Base-by-base conservation (phyloP, 2,329 filamentous ascomycete species). In the Phialophora tarda region DNA sequence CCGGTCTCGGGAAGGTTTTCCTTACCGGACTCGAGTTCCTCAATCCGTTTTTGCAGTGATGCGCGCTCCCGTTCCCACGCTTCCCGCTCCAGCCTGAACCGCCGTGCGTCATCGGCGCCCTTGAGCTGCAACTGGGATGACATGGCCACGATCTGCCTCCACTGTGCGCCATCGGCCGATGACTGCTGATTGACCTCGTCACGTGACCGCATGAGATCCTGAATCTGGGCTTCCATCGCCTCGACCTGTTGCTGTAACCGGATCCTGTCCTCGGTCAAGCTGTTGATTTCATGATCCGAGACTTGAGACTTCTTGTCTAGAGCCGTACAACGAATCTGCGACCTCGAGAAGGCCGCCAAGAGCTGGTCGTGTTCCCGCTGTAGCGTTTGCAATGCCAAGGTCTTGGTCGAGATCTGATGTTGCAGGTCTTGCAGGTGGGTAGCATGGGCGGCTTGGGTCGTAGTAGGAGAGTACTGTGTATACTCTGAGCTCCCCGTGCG, bases 341-440 rank as follows among this genome's bases (percentile, higher is more conserved):
- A 68, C 28, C 68, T 51, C 34, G 83, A 81, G 24, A 84, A 81
- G 28, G 83, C 84, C 23, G 83, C 79, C 3, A 86, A 78, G 3
- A 86, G 77, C 54, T 78, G 79, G 61, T 84, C 80, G 71, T 86
- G 83, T 73, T 86, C 84, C n/a, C 78, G 77, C 71, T 85, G 83
- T 6, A 86, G 76, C 1, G 82, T 84, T 66, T 84, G 81, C 24
- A 85, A 78, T 12, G 81, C 81, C 21, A 85, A 75, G 4, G 84
- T 82, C 69, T 85, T 85, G 64, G 85, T 76, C 17, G 81, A 84
- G 44, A 85, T 78, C 72, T 85, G 82, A 71, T 85, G 83, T 69
- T 85, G 84, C 7, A 86, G 77, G 58, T 83, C 81, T 58, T 82
- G 78, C 23, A 83, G 74, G 63, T 82, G 80, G 17, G 75, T 75